These are phyloP conservation scores for Tuber brumale DNA, from an alignment of 495 filamentous ascomycete genomes.

Conservation along the genomic window DNA sequence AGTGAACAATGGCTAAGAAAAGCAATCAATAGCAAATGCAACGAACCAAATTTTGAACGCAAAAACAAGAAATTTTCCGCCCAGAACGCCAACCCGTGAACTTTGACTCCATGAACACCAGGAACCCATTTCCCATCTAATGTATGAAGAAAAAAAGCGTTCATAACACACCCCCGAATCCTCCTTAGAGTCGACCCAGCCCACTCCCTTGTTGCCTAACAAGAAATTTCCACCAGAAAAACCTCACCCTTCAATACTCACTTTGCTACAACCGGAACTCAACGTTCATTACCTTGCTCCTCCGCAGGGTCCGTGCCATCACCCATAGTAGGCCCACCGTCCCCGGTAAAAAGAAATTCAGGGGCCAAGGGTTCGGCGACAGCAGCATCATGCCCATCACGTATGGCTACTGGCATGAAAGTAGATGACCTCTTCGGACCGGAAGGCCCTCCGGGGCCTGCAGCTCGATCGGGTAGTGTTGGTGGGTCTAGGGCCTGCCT, in stretches of 20 bases:
- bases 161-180: neutral
- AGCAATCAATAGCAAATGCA: neutral
- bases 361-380: neutral
- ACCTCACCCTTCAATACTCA: neutral
- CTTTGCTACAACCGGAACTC: neutral
- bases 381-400: neutral
- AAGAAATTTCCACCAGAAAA: neutral
- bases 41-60: neutral
- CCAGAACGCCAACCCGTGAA: neutral
- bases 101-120: neutral
- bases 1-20: neutral
- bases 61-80: neutral
- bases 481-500: neutral
- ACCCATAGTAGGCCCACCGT: neutral
- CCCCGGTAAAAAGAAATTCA: neutral
- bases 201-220: neutral
- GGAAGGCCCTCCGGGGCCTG: neutral
- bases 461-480: neutral
- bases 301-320: neutral
- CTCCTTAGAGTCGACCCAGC: neutral
- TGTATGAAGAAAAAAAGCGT: neutral
- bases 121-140: neutral
- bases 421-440: neutral
- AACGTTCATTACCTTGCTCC: neutral
- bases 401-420: neutral